phyloP scores from a whole-genome alignment of 2,329 filamentous ascomycete species.

The Penicillium corylophilum region DNA sequence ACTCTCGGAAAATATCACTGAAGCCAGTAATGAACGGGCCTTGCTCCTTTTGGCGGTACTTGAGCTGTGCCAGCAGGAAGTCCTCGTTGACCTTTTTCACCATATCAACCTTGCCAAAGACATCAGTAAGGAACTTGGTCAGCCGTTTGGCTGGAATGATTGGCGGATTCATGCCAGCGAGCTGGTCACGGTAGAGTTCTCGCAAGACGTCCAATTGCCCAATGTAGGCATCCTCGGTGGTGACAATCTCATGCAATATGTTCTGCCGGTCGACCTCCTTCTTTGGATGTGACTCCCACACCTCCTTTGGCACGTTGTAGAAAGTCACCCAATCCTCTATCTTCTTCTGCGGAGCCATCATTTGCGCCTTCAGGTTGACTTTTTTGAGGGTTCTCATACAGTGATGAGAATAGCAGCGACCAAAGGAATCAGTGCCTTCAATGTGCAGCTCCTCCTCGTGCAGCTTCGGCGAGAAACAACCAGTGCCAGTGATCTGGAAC shows the following conservation, averaged over 20 bases:
- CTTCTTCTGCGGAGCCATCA: conserved; percentile 66
- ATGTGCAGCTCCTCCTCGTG: conserved; percentile 72
- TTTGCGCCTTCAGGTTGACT: conserved; percentile 76
- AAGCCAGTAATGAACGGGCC: conserved; percentile 92
- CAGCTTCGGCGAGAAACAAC: conserved; percentile 84
- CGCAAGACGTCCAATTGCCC: conserved; percentile 83
- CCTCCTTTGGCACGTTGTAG: conserved; percentile 78
- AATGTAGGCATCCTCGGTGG: conserved; percentile 88
- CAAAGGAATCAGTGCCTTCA: conserved; percentile 58
- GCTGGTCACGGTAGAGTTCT: conserved; percentile 78
- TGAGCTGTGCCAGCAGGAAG: conserved; percentile 85
- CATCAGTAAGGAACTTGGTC: conserved; percentile 74
- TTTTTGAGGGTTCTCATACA: conserved; percentile 94
- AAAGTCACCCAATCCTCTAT: conserved; percentile 86
- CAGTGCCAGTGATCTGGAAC: conserved; percentile 86
- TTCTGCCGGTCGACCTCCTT: conserved; percentile 94
- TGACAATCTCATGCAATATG: conserved; percentile 91
- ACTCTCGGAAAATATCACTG: conserved; percentile 96
- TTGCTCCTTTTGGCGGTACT: conserved; percentile 95
- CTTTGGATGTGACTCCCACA: conserved; percentile 67
- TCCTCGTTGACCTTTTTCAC: conserved; percentile 92
- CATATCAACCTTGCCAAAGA: conserved; percentile 87
- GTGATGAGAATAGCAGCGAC: conserved; percentile 88
- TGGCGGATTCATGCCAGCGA: conserved; percentile 70
- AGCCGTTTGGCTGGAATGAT: conserved; percentile 78